Evolutionary conservation across 2,329 filamentous ascomycete species (phyloP), one percentile per base, ranked within the genome.

Genomic region (Lasiodiplodia sp.): DNA sequence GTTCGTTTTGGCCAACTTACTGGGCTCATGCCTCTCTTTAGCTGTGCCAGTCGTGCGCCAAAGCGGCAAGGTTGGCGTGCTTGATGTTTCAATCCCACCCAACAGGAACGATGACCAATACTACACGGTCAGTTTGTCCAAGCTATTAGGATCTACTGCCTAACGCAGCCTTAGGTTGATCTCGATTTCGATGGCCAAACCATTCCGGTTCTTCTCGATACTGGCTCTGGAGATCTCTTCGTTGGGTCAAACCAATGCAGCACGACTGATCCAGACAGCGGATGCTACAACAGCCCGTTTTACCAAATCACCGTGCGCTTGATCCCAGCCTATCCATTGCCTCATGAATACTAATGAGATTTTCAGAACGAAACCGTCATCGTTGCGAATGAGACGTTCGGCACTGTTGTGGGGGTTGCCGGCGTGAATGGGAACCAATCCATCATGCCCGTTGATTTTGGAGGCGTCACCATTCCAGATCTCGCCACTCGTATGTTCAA

Each of bases 51-150:
- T 18, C 10, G 44, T 21, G 14, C 44, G 58, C 11, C n/a, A 38
- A 25, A 37, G 10, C 44, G 28, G 58, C 11, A 51, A 63, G 8
- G 58, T 63, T 7, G 58, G 58, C 40, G 44, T 52, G 0, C 1
- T 63, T n/a, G 58, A 63, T 4, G 28, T 63, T 12, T 8, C 21
- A 4, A 63, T 63, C n/a, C 58, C 58, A 11, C 28, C 58, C 16
- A 63, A 63, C 28, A 63, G 58, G 12, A 51, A 63, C 34, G 58
- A 63, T 3, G 58, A 63, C 28, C 58, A 63, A 28, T 63, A 63
- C 38, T 63, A 63, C 40, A 23, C 23, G 14, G 25, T 51, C 14
- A n/a, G 53, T 57, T 7, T 16, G 10, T 8, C 8, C 31, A 8
- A 3, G 31, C 8, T 2, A 10, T 34, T 10, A 34, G 7, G 31